A percentile compares a stretch with the other conserved stretches of the same genome.
phyloP scores from a whole-genome alignment of 441 rosid genomes.

The Geranium incanum region DNA sequence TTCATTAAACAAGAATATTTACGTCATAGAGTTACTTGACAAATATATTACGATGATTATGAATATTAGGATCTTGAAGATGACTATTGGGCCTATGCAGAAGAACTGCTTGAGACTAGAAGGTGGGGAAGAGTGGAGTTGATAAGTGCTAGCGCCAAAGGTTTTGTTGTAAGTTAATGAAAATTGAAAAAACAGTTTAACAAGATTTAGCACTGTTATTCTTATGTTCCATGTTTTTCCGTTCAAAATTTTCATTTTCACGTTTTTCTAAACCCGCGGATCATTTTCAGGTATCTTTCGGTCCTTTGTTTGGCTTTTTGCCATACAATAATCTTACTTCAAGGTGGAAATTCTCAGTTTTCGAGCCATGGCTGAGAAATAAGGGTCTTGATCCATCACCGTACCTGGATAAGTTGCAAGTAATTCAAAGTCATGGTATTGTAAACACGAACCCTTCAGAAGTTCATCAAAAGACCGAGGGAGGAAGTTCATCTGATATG shows the following conservation, averaged over 20 bases:
- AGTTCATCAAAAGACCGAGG: slow-evolving; percentile 22
- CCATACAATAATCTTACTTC: slow-evolving; percentile 78
- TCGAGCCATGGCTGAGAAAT: slow-evolving; percentile 83
- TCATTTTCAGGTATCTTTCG: slow-evolving; percentile 65
- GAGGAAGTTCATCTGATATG: slow-evolving; percentile 53
- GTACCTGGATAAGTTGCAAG: slow-evolving; percentile 59
- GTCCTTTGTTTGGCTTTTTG: slow-evolving; percentile 74
- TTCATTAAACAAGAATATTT: slow-evolving; percentile 6
- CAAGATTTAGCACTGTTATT: slow-evolving; percentile 6
- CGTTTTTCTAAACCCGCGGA: slow-evolving; percentile 11
- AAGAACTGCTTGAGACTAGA: slow-evolving; percentile 46
- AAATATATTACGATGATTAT: slow-evolving; percentile 21
- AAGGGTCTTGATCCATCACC: slow-evolving; percentile 76
- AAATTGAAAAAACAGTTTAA: slow-evolving; percentile 3
- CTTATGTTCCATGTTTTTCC: slow-evolving; percentile 13
- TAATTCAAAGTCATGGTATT: slow-evolving; percentile 51
- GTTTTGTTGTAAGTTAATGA: slow-evolving; percentile 58
- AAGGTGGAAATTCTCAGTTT: slow-evolving; percentile 75
- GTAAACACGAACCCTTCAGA: slow-evolving; percentile 29
- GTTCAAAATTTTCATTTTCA: slow-evolving; percentile 17
- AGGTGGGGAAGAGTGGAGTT: slow-evolving; percentile 62
- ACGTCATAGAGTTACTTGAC: neutral
- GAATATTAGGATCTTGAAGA: slow-evolving; percentile 42
- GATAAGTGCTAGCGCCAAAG: slow-evolving; percentile 68
- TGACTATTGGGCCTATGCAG: slow-evolving; percentile 68